phyloP scores from a whole-genome alignment of 176 grass and related monocot genomes.

The Zea luxurians region DNA sequence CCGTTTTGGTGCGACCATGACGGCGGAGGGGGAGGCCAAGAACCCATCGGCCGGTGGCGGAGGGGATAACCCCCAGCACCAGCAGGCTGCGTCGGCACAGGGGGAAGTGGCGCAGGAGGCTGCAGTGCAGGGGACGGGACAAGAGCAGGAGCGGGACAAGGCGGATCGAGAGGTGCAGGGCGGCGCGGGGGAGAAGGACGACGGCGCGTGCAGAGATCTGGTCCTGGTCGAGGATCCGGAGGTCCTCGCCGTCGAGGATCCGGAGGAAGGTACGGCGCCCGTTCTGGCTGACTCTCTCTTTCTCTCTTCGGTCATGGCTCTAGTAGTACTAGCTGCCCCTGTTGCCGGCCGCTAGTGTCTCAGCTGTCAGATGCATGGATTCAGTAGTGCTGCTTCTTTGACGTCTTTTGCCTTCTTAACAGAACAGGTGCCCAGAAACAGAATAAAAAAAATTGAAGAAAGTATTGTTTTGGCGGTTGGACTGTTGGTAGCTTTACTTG shows the following conservation, averaged over 20 bases:
- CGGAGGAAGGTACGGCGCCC: slow-evolving; percentile 35
- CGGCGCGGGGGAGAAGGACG: slow-evolving; percentile 10
- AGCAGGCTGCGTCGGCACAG: neutral
- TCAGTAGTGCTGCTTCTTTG: neutral
- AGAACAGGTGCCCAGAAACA: neutral
- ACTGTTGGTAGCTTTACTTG: neutral
- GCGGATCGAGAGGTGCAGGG: neutral
- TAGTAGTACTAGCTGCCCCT: neutral
- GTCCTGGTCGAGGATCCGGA: slow-evolving; percentile 31
- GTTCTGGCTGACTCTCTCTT: neutral
- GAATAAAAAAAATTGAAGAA: neutral
- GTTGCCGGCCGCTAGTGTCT: neutral
- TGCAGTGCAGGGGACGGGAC: neutral
- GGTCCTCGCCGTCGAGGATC: slow-evolving; percentile 34
- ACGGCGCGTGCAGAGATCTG: slow-evolving; percentile 34
- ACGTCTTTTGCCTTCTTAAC: neutral
- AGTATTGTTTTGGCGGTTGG: neutral
- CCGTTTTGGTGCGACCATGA: slow-evolving; percentile 38
- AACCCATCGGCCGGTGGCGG: slow-evolving; percentile 23
- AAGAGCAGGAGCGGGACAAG: neutral
- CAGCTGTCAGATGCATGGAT: slow-evolving; percentile 21
- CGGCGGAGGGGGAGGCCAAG: slow-evolving; percentile 50
- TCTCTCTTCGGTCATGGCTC: neutral
- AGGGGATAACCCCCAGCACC: slow-evolving; percentile 2
- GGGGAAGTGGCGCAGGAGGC: slow-evolving; percentile 21